Conservation (phyloP, 2,329 filamentous ascomycete species). For the Orbilia brochopaga region DNA sequence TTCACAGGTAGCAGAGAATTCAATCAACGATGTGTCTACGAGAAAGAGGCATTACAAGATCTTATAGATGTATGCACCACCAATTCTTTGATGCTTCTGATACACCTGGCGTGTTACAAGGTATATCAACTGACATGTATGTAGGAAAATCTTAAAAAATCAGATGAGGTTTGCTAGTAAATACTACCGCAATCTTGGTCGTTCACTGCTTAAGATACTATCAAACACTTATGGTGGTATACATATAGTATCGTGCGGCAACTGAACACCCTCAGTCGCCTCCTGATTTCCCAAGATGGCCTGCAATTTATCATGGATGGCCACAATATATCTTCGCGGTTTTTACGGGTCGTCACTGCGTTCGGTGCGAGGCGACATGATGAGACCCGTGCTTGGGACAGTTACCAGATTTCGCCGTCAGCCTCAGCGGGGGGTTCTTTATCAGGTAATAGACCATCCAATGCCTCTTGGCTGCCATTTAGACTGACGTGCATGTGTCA, state of each 20-base stretch:
- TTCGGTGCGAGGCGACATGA: conserved; percentile 26
- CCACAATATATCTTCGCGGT: conserved; percentile 18
- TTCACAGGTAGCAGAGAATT: background rate
- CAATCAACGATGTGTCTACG: background rate
- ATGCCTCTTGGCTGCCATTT: no score
- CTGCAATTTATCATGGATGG: conserved; percentile 20
- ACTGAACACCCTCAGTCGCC: conserved; percentile 21
- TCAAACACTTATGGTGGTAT: background rate
- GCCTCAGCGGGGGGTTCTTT: background rate
- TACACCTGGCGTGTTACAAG: no score
- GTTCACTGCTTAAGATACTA: background rate
- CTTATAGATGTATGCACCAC: conserved; percentile 18
- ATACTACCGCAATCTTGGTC: background rate
- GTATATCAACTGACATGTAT: no score
- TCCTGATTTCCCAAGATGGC: conserved; percentile 21
- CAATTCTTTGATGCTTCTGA: no score
- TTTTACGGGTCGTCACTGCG: conserved; percentile 21
- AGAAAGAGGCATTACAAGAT: conserved; percentile 15
- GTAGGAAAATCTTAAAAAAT: conserved; percentile 19
- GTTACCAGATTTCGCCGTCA: conserved; percentile 23
- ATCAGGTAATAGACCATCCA: conserved; percentile 12
- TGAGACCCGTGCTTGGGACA: conserved; percentile 35
- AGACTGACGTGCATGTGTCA: background rate
- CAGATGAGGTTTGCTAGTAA: conserved; percentile 24
- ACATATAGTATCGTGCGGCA: conserved; percentile 29